These are phyloP conservation scores for Triangularia setosa DNA, from an alignment of 2,329 filamentous ascomycete genomes.

Conservation along the genomic window DNA sequence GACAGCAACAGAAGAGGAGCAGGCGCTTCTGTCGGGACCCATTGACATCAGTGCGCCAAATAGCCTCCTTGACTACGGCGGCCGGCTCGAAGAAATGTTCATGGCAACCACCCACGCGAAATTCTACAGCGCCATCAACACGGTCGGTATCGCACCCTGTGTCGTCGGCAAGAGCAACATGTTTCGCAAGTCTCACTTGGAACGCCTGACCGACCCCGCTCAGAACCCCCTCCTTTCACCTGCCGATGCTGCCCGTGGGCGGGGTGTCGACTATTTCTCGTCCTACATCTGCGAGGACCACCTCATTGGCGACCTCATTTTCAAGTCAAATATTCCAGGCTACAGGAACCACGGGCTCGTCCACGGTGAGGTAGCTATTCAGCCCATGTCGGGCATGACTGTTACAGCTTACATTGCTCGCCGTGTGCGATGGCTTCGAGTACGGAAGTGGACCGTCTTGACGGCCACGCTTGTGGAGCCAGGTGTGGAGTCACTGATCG, in stretches of 20 bases:
- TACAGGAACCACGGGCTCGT: constrained; percentile 79
- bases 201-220: constrained; percentile 60
- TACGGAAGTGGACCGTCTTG: constrained; percentile 89
- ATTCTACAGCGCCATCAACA: constrained; percentile 97
- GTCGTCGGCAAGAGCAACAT: constrained; percentile 97
- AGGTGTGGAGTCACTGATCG: constrained; percentile 83
- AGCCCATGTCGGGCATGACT: constrained; percentile 81
- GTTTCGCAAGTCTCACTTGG: constrained; percentile 89
- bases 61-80: constrained; percentile 55
- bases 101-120: constrained; percentile 92
- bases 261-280: constrained; percentile 87
- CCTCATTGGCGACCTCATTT: constrained; percentile 86
- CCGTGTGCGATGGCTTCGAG: constrained; percentile 83
- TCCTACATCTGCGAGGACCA: constrained; percentile 98
- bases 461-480: constrained; percentile 88
- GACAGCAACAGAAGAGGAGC: constrained; percentile 8
- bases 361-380: constrained; percentile 81
- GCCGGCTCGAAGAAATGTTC: constrained; percentile 88
- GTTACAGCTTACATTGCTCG: constrained; percentile 73
- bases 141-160: constrained; percentile 84
- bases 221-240: constrained; percentile 41
- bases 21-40: constrained; percentile 14
- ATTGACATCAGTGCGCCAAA: neutral
- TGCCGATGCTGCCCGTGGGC: constrained; percentile 42
- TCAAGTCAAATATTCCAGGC: constrained; percentile 62